Evolutionary conservation across 257 asterid genomes (phyloP).

Genomic region (Coffea eugenioides): DNA sequence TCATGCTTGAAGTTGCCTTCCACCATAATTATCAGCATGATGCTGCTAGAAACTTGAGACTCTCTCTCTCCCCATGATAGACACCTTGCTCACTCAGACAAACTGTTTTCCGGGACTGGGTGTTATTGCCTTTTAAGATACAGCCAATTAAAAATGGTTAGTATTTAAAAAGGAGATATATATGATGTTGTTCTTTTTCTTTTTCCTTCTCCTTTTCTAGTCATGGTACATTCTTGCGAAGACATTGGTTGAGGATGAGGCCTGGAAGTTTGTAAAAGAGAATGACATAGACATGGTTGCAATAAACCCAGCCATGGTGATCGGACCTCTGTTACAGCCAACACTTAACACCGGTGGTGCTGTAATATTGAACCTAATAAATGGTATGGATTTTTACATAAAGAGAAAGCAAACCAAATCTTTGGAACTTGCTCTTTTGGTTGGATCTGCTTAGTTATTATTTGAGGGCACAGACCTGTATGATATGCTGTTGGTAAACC

Average conservation of each 20-base stretch:
- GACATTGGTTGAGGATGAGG: conserved; percentile 82
- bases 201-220: conserved; percentile 25
- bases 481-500: background rate
- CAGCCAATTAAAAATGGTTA: background rate
- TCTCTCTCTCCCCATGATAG: background rate
- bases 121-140: background rate
- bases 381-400: conserved; percentile 38
- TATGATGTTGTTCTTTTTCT: background rate
- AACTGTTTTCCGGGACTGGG: background rate
- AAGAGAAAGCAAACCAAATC: background rate
- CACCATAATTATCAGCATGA: background rate
- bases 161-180: no score
- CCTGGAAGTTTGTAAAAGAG: conserved; percentile 75
- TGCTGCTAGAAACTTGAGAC: background rate
- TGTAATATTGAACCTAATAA: conserved; percentile 53
- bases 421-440: background rate
- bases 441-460: background rate
- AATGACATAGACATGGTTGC: conserved; percentile 66
- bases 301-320: conserved; percentile 75
- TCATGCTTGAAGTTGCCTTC: background rate
- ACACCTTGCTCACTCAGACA: background rate
- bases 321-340: conserved; percentile 79
- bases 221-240: conserved; percentile 75
- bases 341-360: conserved; percentile 72
- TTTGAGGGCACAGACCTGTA: background rate